Conservation (phyloP, 2,329 filamentous ascomycete species). For the Penicillium sp. region DNA sequence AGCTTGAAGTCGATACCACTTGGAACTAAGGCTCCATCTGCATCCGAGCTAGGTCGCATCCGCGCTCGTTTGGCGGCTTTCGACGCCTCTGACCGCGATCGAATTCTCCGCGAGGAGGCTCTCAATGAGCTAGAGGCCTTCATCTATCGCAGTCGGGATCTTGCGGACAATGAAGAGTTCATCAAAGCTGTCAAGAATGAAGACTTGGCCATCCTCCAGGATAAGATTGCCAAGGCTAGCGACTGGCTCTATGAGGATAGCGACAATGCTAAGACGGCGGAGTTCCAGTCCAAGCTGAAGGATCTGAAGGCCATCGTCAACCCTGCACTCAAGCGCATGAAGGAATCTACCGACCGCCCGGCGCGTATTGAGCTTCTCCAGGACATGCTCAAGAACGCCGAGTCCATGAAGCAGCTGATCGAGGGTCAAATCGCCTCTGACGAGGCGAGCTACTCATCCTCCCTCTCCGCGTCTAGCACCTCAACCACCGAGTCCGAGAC, state of each 20-base stretch:
- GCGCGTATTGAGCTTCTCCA: conserved; percentile 65
- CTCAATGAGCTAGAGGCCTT: conserved; percentile 91
- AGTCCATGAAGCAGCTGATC: conserved; percentile 67
- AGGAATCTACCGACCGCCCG: conserved; percentile 70
- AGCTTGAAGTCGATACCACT: conserved; percentile 50
- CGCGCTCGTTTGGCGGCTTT: conserved; percentile 79
- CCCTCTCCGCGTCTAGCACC: conserved; percentile 49
- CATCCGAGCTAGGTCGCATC: conserved; percentile 47
- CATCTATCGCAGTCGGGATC: conserved; percentile 83
- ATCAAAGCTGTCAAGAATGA: conserved; percentile 66
- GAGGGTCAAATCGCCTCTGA: conserved; percentile 72
- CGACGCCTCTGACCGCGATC: conserved; percentile 76
- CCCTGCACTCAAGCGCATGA: conserved; percentile 72
- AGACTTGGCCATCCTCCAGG: conserved; percentile 65
- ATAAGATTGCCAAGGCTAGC: conserved; percentile 66
- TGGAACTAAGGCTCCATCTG: conserved; percentile 39
- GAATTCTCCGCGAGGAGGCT: conserved; percentile 75
- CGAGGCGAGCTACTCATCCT: conserved; percentile 57
- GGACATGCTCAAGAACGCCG: conserved; percentile 68
- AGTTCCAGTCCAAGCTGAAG: conserved; percentile 73
- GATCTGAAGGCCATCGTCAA: conserved; percentile 73
- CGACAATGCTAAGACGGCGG: conserved; percentile 68
- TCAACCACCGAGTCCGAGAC: conserved; percentile 42
- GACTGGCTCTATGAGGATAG: conserved; percentile 93
- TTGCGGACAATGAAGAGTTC: conserved; percentile 75